Evolutionary conservation across 306 rosid species (phyloP).

Genomic region (Cucurbita ficifolia): DNA sequence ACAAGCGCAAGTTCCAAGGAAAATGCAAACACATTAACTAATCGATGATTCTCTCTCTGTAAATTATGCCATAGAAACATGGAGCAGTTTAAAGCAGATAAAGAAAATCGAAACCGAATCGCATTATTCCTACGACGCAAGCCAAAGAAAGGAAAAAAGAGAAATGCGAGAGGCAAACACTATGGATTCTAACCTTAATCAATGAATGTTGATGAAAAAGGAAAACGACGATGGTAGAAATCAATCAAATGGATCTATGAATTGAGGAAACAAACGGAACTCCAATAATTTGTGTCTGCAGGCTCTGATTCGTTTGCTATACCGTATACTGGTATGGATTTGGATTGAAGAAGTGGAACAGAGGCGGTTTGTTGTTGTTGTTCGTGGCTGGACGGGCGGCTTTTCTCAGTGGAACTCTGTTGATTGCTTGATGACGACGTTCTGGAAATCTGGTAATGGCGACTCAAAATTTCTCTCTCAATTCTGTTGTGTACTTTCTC

Average conservation of each 20-base stretch:
- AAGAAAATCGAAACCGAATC: not conserved
- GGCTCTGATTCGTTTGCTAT: not conserved
- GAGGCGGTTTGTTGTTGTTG: not conserved
- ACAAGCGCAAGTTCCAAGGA: not conserved
- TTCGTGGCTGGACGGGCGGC: not conserved
- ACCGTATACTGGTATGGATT: not conserved
- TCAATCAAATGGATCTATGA: not conserved
- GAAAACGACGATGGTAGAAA: not conserved
- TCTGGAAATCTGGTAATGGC: slow-evolving; percentile 4
- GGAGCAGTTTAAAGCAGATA: not conserved
- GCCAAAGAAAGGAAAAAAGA: not conserved
- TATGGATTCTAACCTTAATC: not conserved
- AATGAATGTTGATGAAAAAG: not conserved
- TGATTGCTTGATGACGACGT: not conserved
- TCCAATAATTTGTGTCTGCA: not conserved
- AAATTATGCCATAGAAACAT: not conserved
- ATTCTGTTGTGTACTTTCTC: not conserved
- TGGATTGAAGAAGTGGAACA: not conserved
- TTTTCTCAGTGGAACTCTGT: not conserved
- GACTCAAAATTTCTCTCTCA: not conserved
- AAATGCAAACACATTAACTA: not conserved
- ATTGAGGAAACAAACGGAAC: not conserved
- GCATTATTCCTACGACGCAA: not conserved
- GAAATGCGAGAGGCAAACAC: not conserved
- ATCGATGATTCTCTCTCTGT: not conserved